Conservation (phyloP, 1,284 basidiomycete genomes). For the Schizopora paradoxa region DNA sequence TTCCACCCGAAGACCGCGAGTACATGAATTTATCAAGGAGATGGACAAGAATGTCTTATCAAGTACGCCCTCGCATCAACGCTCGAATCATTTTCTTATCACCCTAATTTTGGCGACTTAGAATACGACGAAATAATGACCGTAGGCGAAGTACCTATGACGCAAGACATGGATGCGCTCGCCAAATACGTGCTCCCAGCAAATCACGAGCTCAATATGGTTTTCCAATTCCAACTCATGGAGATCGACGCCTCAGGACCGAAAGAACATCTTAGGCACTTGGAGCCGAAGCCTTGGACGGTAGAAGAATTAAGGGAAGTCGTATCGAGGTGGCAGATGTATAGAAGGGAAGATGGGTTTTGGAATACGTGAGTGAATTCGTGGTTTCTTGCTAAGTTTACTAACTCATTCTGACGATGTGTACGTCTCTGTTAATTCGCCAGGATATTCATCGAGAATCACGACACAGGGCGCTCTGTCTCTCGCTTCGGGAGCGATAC, state of each 20-base stretch:
- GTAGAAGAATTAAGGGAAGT: constrained; percentile 53
- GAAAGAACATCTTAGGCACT: too few relatives aligned
- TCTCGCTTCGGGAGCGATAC: constrained; percentile 63
- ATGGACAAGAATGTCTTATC: constrained; percentile 58
- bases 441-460: constrained; percentile 62
- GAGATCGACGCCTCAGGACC: constrained; percentile 46
- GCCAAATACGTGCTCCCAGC: constrained; percentile 55
- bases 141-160: constrained; percentile 64
- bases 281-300: constrained; percentile 44
- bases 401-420: constrained; percentile 1
- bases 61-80: constrained; percentile 34
- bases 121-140: constrained; percentile 52
- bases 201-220: constrained; percentile 63
- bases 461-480: constrained; percentile 59
- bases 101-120: constrained; percentile 21
- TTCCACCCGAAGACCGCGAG: constrained; percentile 46
- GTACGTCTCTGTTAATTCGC: background rate
- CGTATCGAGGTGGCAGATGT: constrained; percentile 56
- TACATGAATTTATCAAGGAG: constrained; percentile 66
- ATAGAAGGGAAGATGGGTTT: constrained; percentile 50
- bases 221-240: constrained; percentile 63
- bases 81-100: background rate
- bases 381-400: background rate
- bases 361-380: constrained; percentile 53
- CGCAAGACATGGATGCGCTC: constrained; percentile 44